Conservation (phyloP, 768 basidiomycete species). For the Bullera alba region DNA sequence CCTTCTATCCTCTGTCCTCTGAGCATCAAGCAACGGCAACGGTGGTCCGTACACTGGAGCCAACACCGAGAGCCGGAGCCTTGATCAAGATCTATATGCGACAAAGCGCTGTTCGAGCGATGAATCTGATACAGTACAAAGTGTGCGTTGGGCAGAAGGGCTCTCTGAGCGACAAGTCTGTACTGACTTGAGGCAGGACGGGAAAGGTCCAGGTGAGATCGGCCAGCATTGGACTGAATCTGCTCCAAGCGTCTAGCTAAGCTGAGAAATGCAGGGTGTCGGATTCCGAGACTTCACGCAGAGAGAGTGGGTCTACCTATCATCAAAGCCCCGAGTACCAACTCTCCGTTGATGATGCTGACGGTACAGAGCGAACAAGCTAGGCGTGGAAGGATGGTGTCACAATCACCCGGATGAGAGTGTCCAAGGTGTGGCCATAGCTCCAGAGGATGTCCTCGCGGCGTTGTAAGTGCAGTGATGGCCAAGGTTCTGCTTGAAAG, state of each 20-base stretch:
- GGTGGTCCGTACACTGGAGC: too few relatives aligned
- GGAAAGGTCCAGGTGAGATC: slow-evolving; percentile 28
- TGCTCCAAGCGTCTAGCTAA: too few relatives aligned
- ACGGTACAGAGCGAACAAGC: slow-evolving; percentile 19
- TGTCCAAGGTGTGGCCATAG: slow-evolving; percentile 40
- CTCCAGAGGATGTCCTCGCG: slow-evolving; percentile 22
- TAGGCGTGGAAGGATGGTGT: slow-evolving; percentile 37
- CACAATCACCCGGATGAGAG: slow-evolving; percentile 37
- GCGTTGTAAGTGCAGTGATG: slow-evolving; percentile 39
- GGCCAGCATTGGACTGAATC: too few relatives aligned
- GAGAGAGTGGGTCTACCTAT: slow-evolving; percentile 18
- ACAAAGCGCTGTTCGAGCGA: too few relatives aligned
- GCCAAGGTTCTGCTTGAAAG: too few relatives aligned
- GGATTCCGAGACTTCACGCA: slow-evolving; percentile 30
- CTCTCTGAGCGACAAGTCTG: neutral
- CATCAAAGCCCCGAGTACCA: neutral
- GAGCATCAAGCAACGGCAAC: too few relatives aligned
- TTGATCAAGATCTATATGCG: too few relatives aligned
- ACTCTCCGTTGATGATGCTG: neutral
- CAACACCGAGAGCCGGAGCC: too few relatives aligned
- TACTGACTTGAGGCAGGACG: slow-evolving; percentile 10
- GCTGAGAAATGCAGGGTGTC: slow-evolving; percentile 18
- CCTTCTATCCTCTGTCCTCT: too few relatives aligned
- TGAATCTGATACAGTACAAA: slow-evolving; percentile 31
- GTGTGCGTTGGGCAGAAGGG: slow-evolving; percentile 16